Evolutionary conservation across 495 filamentous ascomycete species (phyloP).

Genomic region (Umbilicaria muhlenbergii): DNA sequence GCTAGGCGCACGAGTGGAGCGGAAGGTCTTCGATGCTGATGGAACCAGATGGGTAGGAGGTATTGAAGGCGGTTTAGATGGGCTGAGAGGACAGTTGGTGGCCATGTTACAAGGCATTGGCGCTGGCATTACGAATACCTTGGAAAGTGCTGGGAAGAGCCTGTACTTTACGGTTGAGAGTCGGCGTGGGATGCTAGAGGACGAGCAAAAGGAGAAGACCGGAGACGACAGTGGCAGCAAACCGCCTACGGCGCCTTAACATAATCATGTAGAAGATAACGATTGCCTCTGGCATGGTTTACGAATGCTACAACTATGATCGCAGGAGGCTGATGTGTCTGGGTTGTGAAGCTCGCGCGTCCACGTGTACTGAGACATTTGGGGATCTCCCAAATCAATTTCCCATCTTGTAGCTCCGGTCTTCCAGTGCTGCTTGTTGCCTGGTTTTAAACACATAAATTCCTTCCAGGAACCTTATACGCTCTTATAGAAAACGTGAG

Average conservation of each 20-base stretch:
- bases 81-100: constrained; percentile 68
- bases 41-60: constrained; percentile 70
- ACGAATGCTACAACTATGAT: too few species aligned
- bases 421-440: too few species aligned
- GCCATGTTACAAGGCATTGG: constrained; percentile 60
- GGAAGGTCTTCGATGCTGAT: constrained; percentile 65
- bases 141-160: constrained; percentile 65
- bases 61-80: constrained; percentile 71
- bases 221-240: constrained; percentile 11
- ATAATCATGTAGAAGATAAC: neutral
- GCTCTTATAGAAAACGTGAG: too few species aligned
- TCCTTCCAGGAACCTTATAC: too few species aligned
- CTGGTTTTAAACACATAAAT: too few species aligned
- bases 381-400: too few species aligned
- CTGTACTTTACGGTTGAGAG: constrained; percentile 77
- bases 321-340: too few species aligned
- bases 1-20: constrained; percentile 68
- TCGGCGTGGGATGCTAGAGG: constrained; percentile 58
- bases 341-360: too few species aligned
- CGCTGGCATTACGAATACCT: constrained; percentile 47
- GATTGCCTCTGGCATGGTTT: neutral
- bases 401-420: too few species aligned
- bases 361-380: too few species aligned
- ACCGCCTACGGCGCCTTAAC: neutral
- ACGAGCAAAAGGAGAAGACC: constrained; percentile 36